Evolutionary conservation across 75 land plant genomes (phyloP).

Genomic region (Azolla pinnata): DNA sequence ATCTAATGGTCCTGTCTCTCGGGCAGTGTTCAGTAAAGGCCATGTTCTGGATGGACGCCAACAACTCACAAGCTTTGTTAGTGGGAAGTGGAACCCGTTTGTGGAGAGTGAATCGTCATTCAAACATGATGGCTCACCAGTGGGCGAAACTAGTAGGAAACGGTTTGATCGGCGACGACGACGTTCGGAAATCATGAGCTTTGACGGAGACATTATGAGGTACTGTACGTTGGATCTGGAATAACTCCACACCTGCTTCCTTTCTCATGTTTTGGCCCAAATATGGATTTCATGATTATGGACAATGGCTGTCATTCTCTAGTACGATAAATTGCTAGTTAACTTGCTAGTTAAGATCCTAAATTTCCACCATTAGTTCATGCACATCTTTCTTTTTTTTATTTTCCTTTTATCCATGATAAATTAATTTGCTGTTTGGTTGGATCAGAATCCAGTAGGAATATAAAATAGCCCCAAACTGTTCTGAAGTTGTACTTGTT

Average conservation of each 20-base stretch:
- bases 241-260: background rate
- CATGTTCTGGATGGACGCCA: constrained; percentile 37
- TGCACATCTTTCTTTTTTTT: too few relatives aligned
- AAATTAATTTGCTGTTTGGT: constrained; percentile 1
- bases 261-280: too few relatives aligned
- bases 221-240: constrained; percentile 3
- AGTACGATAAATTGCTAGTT: too few relatives aligned
- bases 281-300: too few relatives aligned
- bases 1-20: constrained; percentile 70
- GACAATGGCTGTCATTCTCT: too few relatives aligned
- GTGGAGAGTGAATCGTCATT: constrained; percentile 30
- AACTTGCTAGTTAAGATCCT: too few relatives aligned
- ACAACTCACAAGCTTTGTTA: constrained; percentile 42
- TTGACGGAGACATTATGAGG: constrained; percentile 80
- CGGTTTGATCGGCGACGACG: constrained; percentile 40
- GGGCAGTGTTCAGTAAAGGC: constrained; percentile 54
- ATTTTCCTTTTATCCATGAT: too few relatives aligned
- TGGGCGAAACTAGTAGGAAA: constrained; percentile 30
- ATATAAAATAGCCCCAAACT: too few relatives aligned
- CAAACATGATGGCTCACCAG: constrained; percentile 24
- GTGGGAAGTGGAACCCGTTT: constrained; percentile 68
- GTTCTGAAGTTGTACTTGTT: too few relatives aligned
- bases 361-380: too few relatives aligned
- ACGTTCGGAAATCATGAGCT: constrained; percentile 58
- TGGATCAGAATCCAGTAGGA: too few relatives aligned